Evolutionary conservation across 371 early-diverging fungal genomes (phyloP), one percentile per base, ranked within the genome.

Genomic region (Chytridium lagenaria): DNA sequence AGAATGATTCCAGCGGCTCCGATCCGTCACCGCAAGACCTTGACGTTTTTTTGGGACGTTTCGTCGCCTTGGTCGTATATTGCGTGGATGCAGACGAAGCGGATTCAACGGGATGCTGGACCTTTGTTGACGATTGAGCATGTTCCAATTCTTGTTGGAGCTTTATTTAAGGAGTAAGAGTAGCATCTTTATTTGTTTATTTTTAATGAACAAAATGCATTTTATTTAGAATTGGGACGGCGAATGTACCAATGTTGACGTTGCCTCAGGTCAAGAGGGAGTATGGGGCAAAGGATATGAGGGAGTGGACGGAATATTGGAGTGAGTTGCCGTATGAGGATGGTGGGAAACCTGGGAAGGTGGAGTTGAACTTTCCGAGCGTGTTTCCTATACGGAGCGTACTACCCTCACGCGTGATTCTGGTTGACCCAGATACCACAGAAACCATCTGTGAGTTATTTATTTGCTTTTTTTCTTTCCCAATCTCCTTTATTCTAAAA

Each of bases 51-150:
- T 51, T 76, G 57, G 59, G 79, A 79, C 40, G 65, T 79, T 44
- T 76, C 77, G 31, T 69, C 70, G 1, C 79, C 79, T 5, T 79
- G 79, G 79, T 33, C 69, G 12, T 79, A 61, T 69, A 7, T 79
- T 1, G 79, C 59, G 1, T 76, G 26, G 28, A 67, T 30, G 1
- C 77, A 73, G 67, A 26, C 75, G 19, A 28, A 49, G 34, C 40
- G 79, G 0, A 33, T 79, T 0, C 55, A 70, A 40, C 44, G 19
- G 5, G 71, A 75, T 52, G 37, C 51, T 2, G 77, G 70, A 12
- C 49, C 50, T 12, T n/a, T 33, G 22, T 66, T 78, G 19, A 57
- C 66, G 30, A 57, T 78, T 37, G 73, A 44, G 23, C 36, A 68
- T 30, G 44, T 61, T 0, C 79, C 79, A 5, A 50, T 79, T 33